Conservation (phyloP, 2,329 filamentous ascomycete species). For the Fusarium penzigii region DNA sequence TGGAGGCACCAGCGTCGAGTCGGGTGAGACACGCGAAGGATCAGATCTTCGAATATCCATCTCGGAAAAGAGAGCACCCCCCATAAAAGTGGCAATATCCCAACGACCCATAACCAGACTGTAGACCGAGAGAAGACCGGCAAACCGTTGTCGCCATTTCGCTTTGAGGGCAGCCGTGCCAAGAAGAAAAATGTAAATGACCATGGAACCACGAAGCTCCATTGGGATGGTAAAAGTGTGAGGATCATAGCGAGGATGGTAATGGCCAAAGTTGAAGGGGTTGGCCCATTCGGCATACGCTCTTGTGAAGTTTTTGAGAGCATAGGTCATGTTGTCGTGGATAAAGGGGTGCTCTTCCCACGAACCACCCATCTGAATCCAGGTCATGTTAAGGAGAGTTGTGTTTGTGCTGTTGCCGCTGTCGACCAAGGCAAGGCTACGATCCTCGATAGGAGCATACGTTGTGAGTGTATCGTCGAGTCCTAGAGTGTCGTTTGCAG, state of each 20-base stretch:
- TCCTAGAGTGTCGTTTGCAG: background rate
- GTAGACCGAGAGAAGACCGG: constrained; percentile 33
- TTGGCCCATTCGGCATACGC: constrained; percentile 43
- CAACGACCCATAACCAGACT: constrained; percentile 38
- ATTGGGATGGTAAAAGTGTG: constrained; percentile 45
- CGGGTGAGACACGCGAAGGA: background rate
- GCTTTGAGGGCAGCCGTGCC: constrained; percentile 39
- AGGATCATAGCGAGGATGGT: constrained; percentile 42
- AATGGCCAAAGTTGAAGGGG: constrained; percentile 41
- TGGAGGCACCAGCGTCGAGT: constrained; percentile 17
- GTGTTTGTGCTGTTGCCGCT: constrained; percentile 33
- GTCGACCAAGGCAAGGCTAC: background rate
- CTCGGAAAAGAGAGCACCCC: constrained; percentile 39
- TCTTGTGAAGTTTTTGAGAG: constrained; percentile 40
- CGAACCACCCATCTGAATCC: constrained; percentile 41
- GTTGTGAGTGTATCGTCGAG: constrained; percentile 7
- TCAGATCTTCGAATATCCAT: constrained; percentile 34
- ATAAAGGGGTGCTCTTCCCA: constrained; percentile 45
- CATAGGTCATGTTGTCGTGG: constrained; percentile 40
- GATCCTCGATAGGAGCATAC: constrained; percentile 4
- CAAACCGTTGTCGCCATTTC: constrained; percentile 35
- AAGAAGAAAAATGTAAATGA: constrained; percentile 42
- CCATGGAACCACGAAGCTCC: constrained; percentile 43
- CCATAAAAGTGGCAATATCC: constrained; percentile 44
- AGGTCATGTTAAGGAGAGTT: constrained; percentile 25